Evolutionary conservation across 305 asterid genomes (phyloP).

Genomic region (Stenogyne calaminthoides): DNA sequence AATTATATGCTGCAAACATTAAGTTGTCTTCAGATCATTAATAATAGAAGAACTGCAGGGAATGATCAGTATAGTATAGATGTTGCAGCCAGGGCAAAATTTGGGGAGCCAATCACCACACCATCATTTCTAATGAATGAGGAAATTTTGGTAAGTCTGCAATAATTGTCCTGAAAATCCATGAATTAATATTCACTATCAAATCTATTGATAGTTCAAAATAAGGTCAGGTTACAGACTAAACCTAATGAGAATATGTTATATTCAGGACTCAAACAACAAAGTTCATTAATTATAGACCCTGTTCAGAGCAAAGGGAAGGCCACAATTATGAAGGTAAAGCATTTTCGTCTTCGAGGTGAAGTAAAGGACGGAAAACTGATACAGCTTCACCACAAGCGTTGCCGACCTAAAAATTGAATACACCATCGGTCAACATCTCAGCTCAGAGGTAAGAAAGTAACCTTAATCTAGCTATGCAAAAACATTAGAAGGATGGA

Average conservation of each 20-base stretch:
- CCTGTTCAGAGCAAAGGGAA: constrained; percentile 71
- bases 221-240: constrained; percentile 25
- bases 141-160: constrained; percentile 25
- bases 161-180: constrained; percentile 35
- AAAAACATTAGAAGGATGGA: no score
- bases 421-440: constrained; percentile 84
- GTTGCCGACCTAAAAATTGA: constrained; percentile 91
- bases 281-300: constrained; percentile 31
- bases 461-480: constrained; percentile 71
- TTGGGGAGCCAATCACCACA: constrained; percentile 30
- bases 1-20: constrained; percentile 12
- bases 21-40: constrained; percentile 21
- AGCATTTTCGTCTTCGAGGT: constrained; percentile 77
- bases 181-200: constrained; percentile 27
- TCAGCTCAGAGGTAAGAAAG: constrained; percentile 64
- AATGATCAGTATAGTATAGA: constrained; percentile 27
- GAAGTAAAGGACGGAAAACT: constrained; percentile 87
- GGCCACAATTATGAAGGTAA: constrained; percentile 65
- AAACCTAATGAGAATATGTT: constrained; percentile 34
- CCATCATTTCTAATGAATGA: constrained; percentile 27
- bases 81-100: constrained; percentile 31
- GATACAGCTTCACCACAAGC: constrained; percentile 98
- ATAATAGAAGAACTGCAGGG: constrained; percentile 22
- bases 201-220: constrained; percentile 26
- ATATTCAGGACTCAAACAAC: constrained; percentile 21